Conservation (phyloP, 108 stramenopile species). For the Cyclostephanos tholiformis region DNA sequence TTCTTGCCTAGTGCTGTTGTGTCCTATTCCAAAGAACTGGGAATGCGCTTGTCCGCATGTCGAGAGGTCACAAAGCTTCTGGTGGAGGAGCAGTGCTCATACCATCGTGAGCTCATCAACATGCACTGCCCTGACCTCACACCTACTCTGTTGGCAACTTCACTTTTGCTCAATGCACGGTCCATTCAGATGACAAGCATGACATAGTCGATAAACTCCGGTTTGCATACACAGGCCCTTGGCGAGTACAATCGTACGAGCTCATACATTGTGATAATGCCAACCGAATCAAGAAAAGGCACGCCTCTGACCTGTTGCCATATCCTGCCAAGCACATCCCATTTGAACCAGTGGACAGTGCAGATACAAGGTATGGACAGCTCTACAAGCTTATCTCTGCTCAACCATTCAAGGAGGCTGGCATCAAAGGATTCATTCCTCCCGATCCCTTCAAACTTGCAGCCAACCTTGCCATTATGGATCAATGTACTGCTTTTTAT, state of each 20-base stretch:
- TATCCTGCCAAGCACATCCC: conserved; percentile 5
- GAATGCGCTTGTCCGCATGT: background rate
- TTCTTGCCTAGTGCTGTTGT: background rate
- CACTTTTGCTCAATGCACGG: conserved; percentile 16
- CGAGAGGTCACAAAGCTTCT: background rate
- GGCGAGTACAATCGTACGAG: too few species aligned
- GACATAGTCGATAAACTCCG: conserved; percentile 8
- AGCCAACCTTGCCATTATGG: background rate
- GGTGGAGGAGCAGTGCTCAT: conserved; percentile 12
- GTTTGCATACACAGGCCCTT: too few species aligned
- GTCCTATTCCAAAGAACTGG: conserved; percentile 3
- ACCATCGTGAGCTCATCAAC: conserved; percentile 17
- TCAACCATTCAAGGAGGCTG: conserved; percentile 4
- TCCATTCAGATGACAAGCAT: background rate
- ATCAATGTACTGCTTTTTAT: background rate
- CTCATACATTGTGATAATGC: conserved; percentile 4
- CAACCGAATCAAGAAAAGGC: background rate
- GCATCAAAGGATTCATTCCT: conserved; percentile 22
- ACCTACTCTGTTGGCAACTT: conserved; percentile 12
- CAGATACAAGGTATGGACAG: conserved; percentile 8
- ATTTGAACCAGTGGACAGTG: conserved; percentile 7
- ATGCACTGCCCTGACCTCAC: background rate
- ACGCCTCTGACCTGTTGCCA: conserved; percentile 1
- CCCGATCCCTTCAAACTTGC: conserved; percentile 3
- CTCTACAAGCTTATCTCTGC: conserved; percentile 14